Base-by-base conservation (phyloP, 73 alveolate species). In the Diophrys appendiculata region DNA sequence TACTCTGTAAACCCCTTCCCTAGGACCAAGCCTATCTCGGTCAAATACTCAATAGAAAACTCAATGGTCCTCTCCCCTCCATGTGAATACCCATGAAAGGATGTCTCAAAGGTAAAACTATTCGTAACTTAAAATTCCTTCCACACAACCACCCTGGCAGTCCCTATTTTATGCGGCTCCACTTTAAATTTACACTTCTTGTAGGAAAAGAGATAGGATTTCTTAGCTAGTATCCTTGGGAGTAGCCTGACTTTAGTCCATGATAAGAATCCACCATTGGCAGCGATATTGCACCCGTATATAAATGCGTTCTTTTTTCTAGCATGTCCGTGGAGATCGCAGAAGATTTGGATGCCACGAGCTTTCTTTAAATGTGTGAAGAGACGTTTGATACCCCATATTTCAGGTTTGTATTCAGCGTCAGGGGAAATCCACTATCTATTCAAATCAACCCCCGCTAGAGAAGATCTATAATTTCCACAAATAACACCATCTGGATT, bases 401-500 rank as follows among this genome's bases (percentile, higher is more conserved):
- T 80, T 73, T 74, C 90, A 33, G 98, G 96, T 77, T 93, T 95
- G 43, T 84, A 76, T 52, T 83, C 91, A 83, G 81, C 83, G 84
- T 88, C 89, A 0, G 98, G 98, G 23, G 81, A 75, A 64, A 71
- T 77, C 97, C 98, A 93, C 76, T 92, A 69, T 76, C 98, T 78
- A 73, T 93, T 93, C 64, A 93, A 72, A 72, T 93, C 98, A 35
- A 93, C 93, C 33, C 98, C 98, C 0, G 97, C 98, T 52, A 93
- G 88, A 69, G 94, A 82, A 52, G 91, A 81, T 55, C 97, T 72
- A 33, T 90, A 90, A 75, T 93, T 93, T 27, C 98, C 98, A n/a
- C 92, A 91, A 31, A 93, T 84, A 54, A 82, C 94, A 0, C 98
- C 98, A 82, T 93, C 98, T n/a, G 96, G 96, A 81, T 93, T 93